A percentile compares a stretch with the other conserved stretches of the same genome.
These are phyloP conservation scores for Candida orba DNA, from an alignment of 805 yeast genomes.

Conservation along the genomic window DNA sequence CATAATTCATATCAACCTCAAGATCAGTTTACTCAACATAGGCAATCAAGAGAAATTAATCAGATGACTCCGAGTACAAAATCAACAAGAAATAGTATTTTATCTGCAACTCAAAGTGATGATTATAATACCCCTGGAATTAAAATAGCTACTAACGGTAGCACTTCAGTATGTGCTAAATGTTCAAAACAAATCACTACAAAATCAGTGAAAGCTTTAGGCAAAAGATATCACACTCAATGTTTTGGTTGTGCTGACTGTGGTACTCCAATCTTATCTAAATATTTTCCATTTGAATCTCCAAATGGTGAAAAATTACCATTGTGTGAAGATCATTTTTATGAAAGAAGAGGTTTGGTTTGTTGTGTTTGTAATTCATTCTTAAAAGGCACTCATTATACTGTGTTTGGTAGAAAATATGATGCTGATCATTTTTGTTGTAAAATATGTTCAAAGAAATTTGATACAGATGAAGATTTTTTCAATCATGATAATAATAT, in stretches of 20 bases:
- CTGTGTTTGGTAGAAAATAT: conserved; percentile 86
- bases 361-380: conserved; percentile 83
- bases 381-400: conserved; percentile 85
- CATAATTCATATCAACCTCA: conserved; percentile 2
- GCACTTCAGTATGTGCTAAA: conserved; percentile 34
- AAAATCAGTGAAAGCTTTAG: conserved; percentile 83
- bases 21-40: conserved; percentile 2
- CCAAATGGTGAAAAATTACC: conserved; percentile 41
- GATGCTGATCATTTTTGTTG: conserved; percentile 96
- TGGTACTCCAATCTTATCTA: conserved; percentile 69
- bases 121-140: conserved; percentile 9
- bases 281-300: conserved; percentile 77
- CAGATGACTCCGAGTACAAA: conserved; percentile 1
- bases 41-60: conserved; percentile 7
- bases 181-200: conserved; percentile 52
- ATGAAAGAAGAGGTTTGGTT: conserved; percentile 74
- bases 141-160: background rate
- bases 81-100: conserved; percentile 7
- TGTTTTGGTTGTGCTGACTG: conserved; percentile 89
- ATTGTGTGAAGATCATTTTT: conserved; percentile 89
- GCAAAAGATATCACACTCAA: conserved; percentile 71
- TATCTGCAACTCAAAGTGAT: background rate
- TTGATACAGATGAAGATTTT: conserved; percentile 87
- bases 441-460: conserved; percentile 74
- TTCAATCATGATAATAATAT: conserved; percentile 79